Base-by-base conservation (phyloP, 2,329 filamentous ascomycete species). In the Cordyceps fumosorosea region DNA sequence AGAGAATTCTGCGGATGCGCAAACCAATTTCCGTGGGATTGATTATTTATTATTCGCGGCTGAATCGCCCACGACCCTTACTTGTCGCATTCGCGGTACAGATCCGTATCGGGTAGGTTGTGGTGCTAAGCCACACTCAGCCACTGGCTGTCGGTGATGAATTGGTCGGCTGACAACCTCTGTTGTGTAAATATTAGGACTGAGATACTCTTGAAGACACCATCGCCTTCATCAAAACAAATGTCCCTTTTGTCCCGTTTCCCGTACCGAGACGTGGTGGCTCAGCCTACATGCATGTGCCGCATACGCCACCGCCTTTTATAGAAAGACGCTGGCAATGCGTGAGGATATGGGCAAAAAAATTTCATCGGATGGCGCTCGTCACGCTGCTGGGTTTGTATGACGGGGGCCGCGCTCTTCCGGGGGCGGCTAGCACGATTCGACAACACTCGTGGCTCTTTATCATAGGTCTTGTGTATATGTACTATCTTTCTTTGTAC, bases 121-220 rank as follows among this genome's bases (percentile, higher is more conserved):
- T 37, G 20, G 3, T 34, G 16, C 32, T n/a, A n/a, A n/a, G 37
- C 52, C 18, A 20, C 11, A 34, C 32, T 12, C 10, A 34, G n/a
- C n/a, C n/a, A n/a, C n/a, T n/a, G n/a, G n/a, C n/a, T n/a, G 32
- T 54, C 52, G 52, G 52, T 54, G 52, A 40, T 54, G 52, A 22
- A 26, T 54, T 16, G 52, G 52, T n/a, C n/a, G n/a, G n/a, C n/a
- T n/a, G n/a, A n/a, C n/a, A n/a, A n/a, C n/a, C n/a, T n/a, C n/a
- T n/a, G n/a, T n/a, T n/a, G n/a, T n/a, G n/a, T n/a, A n/a, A n/a
- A n/a, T n/a, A n/a, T 32, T 8, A 42, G 34, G 20, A 34, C 22
- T 42, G 40, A 16, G 40, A 42, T 42, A 42, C 4, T 42, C 40
- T 42, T 4, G 40, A 7, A 4, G 6, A 16, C 4, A 4, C 16